Percentiles rank a stretch among this genome's conserved stretches.
These are phyloP conservation scores for Ascochyta viciae-villosae DNA, from an alignment of 2,329 filamentous ascomycete species.

Conservation along the genomic window DNA sequence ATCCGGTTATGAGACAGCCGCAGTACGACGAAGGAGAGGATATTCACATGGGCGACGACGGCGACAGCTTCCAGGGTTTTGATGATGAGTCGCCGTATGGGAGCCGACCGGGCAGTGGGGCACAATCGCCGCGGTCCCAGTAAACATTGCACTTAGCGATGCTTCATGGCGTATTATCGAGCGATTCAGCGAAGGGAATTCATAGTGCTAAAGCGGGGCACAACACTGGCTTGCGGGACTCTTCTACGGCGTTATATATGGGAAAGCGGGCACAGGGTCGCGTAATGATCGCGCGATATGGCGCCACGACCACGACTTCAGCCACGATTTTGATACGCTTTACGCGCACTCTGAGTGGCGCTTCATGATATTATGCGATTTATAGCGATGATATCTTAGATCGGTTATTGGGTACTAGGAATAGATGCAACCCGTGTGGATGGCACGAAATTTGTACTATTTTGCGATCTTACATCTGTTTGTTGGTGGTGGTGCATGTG, in stretches of 20 bases:
- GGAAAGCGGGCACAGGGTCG: slow-evolving; percentile 6
- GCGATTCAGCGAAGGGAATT: slow-evolving; percentile 8
- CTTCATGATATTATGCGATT: slow-evolving; percentile 13
- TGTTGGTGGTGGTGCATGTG: not conserved
- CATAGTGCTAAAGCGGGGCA: not conserved
- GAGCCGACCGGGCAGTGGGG: slow-evolving; percentile 29
- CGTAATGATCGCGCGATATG: slow-evolving; percentile 21
- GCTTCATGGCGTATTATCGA: not conserved
- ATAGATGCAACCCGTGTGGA: slow-evolving; percentile 16
- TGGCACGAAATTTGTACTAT: slow-evolving; percentile 1
- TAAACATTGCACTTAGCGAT: slow-evolving; percentile 7
- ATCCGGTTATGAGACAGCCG: slow-evolving; percentile 31
- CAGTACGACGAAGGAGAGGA: slow-evolving; percentile 31
- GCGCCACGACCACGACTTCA: slow-evolving; percentile 19
- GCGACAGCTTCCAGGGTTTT: slow-evolving; percentile 44
- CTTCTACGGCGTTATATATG: slow-evolving; percentile 15
- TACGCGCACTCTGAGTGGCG: not conserved
- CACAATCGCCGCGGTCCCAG: slow-evolving; percentile 30
- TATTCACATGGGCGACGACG: slow-evolving; percentile 38
- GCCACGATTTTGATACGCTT: slow-evolving; percentile 16
- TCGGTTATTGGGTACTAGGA: slow-evolving; percentile 3
- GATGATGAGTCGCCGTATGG: slow-evolving; percentile 36
- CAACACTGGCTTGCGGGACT: not conserved
- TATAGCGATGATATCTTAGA: slow-evolving; percentile 22
- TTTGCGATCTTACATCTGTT: not conserved